Percentiles rank a stretch among this genome's conserved stretches.
These are phyloP conservation scores for Akanthomyces muscarius DNA, from an alignment of 2,329 filamentous ascomycete species.

Conservation along the genomic window DNA sequence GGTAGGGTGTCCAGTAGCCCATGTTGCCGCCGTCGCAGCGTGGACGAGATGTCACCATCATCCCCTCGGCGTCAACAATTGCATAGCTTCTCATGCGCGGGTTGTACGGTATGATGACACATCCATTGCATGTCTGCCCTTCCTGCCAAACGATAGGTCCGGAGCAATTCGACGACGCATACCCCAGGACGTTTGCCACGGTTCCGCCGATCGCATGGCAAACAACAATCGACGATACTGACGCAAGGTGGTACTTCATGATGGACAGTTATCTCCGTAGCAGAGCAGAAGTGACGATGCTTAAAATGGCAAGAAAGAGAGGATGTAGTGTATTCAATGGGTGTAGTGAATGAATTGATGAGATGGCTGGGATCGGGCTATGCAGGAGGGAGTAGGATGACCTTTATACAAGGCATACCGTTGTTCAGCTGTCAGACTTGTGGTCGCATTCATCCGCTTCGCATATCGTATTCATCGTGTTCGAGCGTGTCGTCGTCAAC, in stretches of 20 bases:
- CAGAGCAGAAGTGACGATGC: neutral
- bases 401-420: neutral
- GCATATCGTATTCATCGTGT: neutral
- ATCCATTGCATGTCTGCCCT: neutral
- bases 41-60: neutral
- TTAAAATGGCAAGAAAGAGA: neutral
- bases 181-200: neutral
- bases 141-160: neutral
- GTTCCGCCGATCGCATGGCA: neutral
- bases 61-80: neutral
- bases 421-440: neutral
- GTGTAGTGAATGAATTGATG: neutral
- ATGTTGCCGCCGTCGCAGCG: neutral
- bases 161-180: neutral
- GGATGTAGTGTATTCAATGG: neutral
- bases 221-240: neutral
- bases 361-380: neutral
- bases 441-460: neutral
- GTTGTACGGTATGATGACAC: neutral
- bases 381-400: neutral
- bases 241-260: neutral
- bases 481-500: no score
- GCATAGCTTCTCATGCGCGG: neutral
- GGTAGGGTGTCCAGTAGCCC: neutral
- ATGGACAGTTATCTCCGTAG: neutral